Evolutionary conservation across 768 basidiomycete species (phyloP).

Genomic region (Termitomyces sp.): DNA sequence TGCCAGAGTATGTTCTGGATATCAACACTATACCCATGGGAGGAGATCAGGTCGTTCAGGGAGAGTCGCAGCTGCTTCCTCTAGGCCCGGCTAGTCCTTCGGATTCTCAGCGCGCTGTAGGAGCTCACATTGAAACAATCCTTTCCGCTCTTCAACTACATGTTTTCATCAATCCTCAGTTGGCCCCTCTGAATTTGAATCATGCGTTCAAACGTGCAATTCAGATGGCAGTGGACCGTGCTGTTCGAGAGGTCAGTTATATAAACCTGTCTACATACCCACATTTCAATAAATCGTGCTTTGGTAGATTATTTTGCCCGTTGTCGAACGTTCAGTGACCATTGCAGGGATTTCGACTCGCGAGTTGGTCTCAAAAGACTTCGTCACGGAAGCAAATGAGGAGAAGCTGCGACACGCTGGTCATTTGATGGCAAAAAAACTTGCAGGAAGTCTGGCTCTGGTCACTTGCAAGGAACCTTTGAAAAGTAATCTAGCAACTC

Average conservation of each 20-base stretch:
- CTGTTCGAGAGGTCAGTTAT: slow-evolving; percentile 79
- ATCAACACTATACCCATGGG: slow-evolving; percentile 77
- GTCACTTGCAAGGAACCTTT: slow-evolving; percentile 98
- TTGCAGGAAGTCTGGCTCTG: slow-evolving; percentile 92
- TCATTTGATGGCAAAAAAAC: slow-evolving; percentile 93
- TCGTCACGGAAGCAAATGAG: slow-evolving; percentile 88
- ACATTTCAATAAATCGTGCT: not conserved
- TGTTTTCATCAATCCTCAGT: slow-evolving; percentile 73
- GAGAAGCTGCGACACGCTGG: slow-evolving; percentile 87
- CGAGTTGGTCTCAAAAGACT: slow-evolving; percentile 94
- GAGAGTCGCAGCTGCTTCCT: slow-evolving; percentile 57
- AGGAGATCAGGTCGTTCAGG: slow-evolving; percentile 53
- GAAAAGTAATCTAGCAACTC: slow-evolving; percentile 84
- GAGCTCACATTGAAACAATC: slow-evolving; percentile 78
- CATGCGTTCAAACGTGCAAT: slow-evolving; percentile 87
- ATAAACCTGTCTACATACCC: not conserved
- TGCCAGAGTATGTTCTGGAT: slow-evolving; percentile 77
- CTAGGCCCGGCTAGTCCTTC: slow-evolving; percentile 55
- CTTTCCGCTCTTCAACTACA: slow-evolving; percentile 62
- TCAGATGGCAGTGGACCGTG: slow-evolving; percentile 85
- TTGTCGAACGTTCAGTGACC: slow-evolving; percentile 96
- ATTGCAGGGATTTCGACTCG: slow-evolving; percentile 97
- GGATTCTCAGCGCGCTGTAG: slow-evolving; percentile 63
- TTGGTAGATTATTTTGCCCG: slow-evolving; percentile 94
- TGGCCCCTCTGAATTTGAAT: slow-evolving; percentile 69